Percentiles rank a stretch among this genome's conserved stretches.
phyloP scores from a whole-genome alignment of 495 filamentous ascomycete species.

The Aspergillus haitiensis region DNA sequence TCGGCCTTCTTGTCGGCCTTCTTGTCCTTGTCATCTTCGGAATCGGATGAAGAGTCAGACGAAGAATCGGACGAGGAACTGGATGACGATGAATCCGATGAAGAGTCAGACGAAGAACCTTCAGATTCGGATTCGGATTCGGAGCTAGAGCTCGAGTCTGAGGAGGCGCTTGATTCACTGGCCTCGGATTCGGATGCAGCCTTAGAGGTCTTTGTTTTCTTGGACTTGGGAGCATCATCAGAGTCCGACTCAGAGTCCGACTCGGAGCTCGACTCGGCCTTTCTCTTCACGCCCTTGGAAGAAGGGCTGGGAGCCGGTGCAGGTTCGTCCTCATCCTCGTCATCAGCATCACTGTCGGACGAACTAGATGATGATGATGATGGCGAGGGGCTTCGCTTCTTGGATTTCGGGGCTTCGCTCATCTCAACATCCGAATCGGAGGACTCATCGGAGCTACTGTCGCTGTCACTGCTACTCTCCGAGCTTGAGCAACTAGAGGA shows the following conservation, averaged over 20 bases:
- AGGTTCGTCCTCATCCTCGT: conserved; percentile 53
- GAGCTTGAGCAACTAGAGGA: conserved; percentile 25
- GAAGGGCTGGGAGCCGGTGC: conserved; percentile 36
- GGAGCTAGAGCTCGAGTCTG: conserved; percentile 18
- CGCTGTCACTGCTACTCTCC: conserved; percentile 27
- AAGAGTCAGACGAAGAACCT: conserved; percentile 27
- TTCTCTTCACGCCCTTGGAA: conserved; percentile 57
- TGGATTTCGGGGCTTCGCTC: conserved; percentile 50
- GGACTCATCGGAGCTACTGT: conserved; percentile 35
- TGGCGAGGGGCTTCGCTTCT: conserved; percentile 31
- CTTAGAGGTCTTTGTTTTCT: conserved; percentile 39
- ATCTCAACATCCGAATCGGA: conserved; percentile 59
- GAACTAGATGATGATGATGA: conserved; percentile 46
- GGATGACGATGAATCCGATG: conserved; percentile 24
- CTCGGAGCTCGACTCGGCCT: conserved; percentile 55
- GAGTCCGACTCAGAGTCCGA: conserved; percentile 50
- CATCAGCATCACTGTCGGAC: conserved; percentile 62
- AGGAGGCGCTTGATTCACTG: conserved; percentile 36
- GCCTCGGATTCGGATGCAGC: conserved; percentile 28
- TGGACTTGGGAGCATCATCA: conserved; percentile 40
- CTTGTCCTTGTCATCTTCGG: conserved; percentile 31
- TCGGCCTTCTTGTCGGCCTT: conserved; percentile 34
- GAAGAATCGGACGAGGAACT: conserved; percentile 28
- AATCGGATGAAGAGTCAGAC: conserved; percentile 45
- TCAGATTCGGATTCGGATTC: conserved; percentile 36